These are phyloP conservation scores for Ophioceras dolichostomum DNA, from an alignment of 2,329 filamentous ascomycete genomes.

Conservation along the genomic window DNA sequence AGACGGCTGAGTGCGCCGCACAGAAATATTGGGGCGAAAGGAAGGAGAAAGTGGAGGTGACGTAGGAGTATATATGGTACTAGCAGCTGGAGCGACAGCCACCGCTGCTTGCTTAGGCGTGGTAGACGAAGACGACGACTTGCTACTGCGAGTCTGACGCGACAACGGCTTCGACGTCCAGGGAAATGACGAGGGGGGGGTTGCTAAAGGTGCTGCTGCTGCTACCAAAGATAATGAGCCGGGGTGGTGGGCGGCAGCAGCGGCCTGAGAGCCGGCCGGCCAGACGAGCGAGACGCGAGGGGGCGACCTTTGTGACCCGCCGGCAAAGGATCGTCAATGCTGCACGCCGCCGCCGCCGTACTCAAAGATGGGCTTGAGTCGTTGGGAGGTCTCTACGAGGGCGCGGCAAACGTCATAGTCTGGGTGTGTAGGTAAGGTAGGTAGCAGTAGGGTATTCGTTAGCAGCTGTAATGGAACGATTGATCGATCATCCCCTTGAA, in stretches of 20 bases:
- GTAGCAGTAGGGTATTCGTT: not conserved
- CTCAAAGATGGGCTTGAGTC: conserved; percentile 4
- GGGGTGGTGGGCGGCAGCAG: no score
- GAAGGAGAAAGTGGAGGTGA: no score
- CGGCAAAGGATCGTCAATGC: conserved; percentile 15
- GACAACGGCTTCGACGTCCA: not conserved
- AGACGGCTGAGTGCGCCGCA: no score
- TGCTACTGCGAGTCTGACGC: not conserved
- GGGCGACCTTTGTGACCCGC: conserved; percentile 9
- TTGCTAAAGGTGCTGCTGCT: not conserved
- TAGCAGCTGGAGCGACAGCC: no score
- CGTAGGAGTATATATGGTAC: no score
- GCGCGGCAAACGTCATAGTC: conserved; percentile 11
- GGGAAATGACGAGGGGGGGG: not conserved
- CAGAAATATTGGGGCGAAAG: no score
- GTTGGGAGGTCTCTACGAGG: conserved; percentile 8
- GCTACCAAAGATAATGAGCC: no score
- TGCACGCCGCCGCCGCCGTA: conserved; percentile 4
- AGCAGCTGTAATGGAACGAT: not conserved
- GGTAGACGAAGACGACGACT: not conserved
- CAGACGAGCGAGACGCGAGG: conserved; percentile 26
- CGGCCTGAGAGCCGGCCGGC: conserved; percentile 14
- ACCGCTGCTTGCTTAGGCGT: no score
- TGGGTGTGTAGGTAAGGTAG: not conserved
- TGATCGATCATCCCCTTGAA: no score